Percentiles rank a stretch among this genome's conserved stretches.
Conservation (phyloP, 345 rosid genomes). For the Eucalyptus marginata region DNA sequence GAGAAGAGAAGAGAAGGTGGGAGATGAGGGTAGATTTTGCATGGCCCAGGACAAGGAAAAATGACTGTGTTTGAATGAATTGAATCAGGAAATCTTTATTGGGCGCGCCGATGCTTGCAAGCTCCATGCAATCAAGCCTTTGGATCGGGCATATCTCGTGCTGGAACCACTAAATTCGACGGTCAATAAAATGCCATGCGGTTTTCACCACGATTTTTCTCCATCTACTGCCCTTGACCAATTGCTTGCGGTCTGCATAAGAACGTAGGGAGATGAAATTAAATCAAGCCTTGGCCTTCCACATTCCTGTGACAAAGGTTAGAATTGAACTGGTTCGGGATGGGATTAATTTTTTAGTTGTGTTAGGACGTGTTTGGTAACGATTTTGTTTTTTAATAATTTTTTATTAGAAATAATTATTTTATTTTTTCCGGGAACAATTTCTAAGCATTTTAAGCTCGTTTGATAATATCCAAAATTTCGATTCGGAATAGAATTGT, state of each 20-base stretch:
- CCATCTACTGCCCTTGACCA: neutral
- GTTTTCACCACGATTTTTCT: rapidly evolving
- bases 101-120: neutral
- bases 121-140: neutral
- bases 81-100: neutral
- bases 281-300: neutral
- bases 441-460: no score
- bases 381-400: no score
- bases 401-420: no score
- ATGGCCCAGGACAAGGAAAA: neutral
- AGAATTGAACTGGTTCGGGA: neutral
- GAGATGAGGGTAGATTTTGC: neutral
- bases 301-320: neutral
- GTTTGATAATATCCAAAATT: no score
- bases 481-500: no score
- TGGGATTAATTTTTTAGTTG: neutral
- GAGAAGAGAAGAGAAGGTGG: neutral
- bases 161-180: neutral
- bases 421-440: no score
- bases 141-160: neutral
- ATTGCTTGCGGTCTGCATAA: neutral
- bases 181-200: neutral
- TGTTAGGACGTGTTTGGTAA: no score
- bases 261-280: neutral
- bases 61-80: neutral